Percentiles rank a stretch among this genome's conserved stretches.
These are phyloP conservation scores for Tricladium varicosporioides DNA, from an alignment of 2,329 filamentous ascomycete genomes.

Conservation along the genomic window DNA sequence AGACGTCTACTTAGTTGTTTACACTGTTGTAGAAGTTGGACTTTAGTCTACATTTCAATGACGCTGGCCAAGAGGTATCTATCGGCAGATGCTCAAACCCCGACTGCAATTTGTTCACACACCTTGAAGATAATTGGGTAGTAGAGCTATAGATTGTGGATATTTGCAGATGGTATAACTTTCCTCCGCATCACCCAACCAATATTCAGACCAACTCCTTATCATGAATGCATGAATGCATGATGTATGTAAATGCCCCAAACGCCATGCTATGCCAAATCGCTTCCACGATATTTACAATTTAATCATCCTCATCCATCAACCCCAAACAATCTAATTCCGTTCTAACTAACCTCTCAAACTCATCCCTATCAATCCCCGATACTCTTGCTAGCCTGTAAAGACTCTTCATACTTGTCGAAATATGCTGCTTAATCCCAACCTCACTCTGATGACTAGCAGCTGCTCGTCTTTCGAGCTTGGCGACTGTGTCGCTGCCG, in stretches of 20 bases:
- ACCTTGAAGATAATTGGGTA: too few species aligned
- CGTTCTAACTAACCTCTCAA: constrained; percentile 67
- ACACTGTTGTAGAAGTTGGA: too few species aligned
- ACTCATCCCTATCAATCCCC: constrained; percentile 73
- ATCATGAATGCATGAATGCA: too few species aligned
- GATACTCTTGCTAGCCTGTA: constrained; percentile 67
- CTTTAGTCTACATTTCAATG: too few species aligned
- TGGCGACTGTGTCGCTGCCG: constrained; percentile 57
- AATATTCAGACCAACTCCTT: too few species aligned
- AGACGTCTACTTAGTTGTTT: too few species aligned
- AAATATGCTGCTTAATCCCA: constrained; percentile 76
- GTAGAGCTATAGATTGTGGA: too few species aligned
- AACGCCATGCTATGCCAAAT: not conserved
- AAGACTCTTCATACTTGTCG: constrained; percentile 73
- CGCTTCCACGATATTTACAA: not conserved
- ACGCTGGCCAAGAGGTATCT: too few species aligned
- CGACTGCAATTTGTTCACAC: too few species aligned
- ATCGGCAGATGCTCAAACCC: too few species aligned
- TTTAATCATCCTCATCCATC: constrained; percentile 53
- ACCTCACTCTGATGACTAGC: constrained; percentile 65
- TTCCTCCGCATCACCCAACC: too few species aligned
- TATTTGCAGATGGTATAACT: too few species aligned
- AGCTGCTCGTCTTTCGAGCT: constrained; percentile 44
- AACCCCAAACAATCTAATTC: constrained; percentile 70
- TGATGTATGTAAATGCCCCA: not conserved